A percentile compares a stretch with the other conserved stretches of the same genome.
These are phyloP conservation scores for Suillus hirtellus DNA, from an alignment of 768 basidiomycete genomes.

Conservation along the genomic window DNA sequence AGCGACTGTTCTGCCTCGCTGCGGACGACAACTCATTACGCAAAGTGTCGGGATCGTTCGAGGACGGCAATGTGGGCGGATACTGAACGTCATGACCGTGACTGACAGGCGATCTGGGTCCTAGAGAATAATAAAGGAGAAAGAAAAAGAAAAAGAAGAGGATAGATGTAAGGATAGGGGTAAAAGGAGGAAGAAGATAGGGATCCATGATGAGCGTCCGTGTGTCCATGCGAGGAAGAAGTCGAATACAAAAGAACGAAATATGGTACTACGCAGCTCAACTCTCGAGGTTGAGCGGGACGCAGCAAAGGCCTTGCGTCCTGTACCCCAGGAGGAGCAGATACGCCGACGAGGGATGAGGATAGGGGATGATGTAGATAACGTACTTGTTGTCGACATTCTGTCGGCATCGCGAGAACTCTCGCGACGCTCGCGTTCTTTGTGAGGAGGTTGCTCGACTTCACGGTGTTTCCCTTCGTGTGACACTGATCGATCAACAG, in stretches of 20 bases:
- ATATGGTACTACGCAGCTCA: constrained; percentile 34
- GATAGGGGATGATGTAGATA: constrained; percentile 43
- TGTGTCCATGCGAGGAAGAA: constrained; percentile 39
- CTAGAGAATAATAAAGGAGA: constrained; percentile 41
- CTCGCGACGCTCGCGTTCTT: constrained; percentile 23
- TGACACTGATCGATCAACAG: constrained; percentile 18
- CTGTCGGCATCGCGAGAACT: constrained; percentile 31
- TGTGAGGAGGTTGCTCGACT: constrained; percentile 18
- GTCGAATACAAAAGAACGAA: constrained; percentile 39
- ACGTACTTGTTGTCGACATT: constrained; percentile 46
- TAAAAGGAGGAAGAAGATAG: constrained; percentile 32
- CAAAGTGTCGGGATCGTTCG: constrained; percentile 20
- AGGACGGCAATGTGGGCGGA: constrained; percentile 16
- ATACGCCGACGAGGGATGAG: constrained; percentile 36
- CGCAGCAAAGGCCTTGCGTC: constrained; percentile 33
- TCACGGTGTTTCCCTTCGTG: constrained; percentile 30
- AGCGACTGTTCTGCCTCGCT: constrained; percentile 22
- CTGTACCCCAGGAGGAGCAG: constrained; percentile 41
- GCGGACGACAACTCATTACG: constrained; percentile 7
- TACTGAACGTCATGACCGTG: constrained; percentile 33
- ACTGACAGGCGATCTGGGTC: constrained; percentile 39
- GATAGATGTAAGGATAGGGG: constrained; percentile 31
- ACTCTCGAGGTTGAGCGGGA: constrained; percentile 51
- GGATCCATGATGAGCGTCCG: constrained; percentile 44
- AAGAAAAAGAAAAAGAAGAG: constrained; percentile 29